Base-by-base conservation (phyloP, 2,329 filamentous ascomycete species). In the Xylariaceae sp. region DNA sequence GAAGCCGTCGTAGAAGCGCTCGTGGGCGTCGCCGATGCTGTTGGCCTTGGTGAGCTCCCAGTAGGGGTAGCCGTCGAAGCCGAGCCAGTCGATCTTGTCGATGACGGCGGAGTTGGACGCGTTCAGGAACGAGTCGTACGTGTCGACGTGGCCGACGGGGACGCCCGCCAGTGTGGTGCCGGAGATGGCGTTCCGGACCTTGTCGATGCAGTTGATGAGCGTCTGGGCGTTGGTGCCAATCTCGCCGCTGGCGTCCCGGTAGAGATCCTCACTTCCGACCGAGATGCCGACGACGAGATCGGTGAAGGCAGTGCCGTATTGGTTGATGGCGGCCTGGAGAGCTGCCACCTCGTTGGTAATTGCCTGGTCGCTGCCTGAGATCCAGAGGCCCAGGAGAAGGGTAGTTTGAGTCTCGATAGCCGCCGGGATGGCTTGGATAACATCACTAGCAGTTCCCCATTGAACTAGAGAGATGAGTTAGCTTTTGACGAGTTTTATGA, bases 361-460 rank as follows among this genome's bases (percentile, higher is more conserved):
- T 52, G 80, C 77, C 4, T 63, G 47, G 23, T 67, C 57, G 44
- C 64, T 40, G 2, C 69, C 69, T 58, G 46, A 72, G 26, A 74
- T 69, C 82, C 82, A 86, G 44, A 85, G 71, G 42, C 82, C 82
- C 7, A 82, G 77, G 23, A 84, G 75, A 29, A 85, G 73, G 54
- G 76, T 73, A 0, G 77, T 79, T 18, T 79, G 76, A 10, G 78
- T 79, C 37, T 71, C 70, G 44, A 81, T 71, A 21, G 82, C 81
- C 7, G 82, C 83, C 71, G 88, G 88, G 73, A 90, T 79, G 32
- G 90, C 89, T 71, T 87, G 79, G 67, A 92, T 71, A 20, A 89
- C 88, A 70, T 91, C 56, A 51, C 54, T 67, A 42, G 65, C 48
- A 2, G 68, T 71, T 57, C 66, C 65, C 66, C 66, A 70, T 64